Evolutionary conservation across 805 yeast genomes (phyloP), one percentile per base, ranked within the genome.

Genomic region (Yamadazyma scolyti): DNA sequence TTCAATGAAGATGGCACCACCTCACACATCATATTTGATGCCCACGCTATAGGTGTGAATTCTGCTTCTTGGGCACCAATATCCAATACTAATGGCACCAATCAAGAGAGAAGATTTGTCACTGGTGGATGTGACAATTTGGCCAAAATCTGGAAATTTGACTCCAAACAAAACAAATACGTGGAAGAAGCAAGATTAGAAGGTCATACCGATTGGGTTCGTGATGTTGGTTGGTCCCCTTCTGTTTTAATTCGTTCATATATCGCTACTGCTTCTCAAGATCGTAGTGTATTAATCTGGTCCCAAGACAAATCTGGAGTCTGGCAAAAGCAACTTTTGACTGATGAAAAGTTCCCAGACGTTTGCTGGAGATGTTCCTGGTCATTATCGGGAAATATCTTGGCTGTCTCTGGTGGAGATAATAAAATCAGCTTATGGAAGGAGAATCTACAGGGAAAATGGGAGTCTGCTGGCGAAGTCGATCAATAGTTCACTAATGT

Each of bases 211-310:
- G 98, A 93, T 59, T 93, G 99, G 99, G 97, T 93, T 20, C 80
- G 98, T 60, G 99, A 93, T 56, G 97, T 90, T 39, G 87, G 95
- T 4, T 93, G 98, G 98, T 87, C 96, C 13, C 96, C 97, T 28
- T 79, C 95, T 2, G 78, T 86, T 28, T 72, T 93, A 40, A 74
- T 86, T 27, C 82, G 85, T 46, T 79, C 95, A 9, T 90, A 88
- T 56, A 83, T 93, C 48, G 98, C 97, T 9, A 79, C 95, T 21
- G 97, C 96, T 7, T 89, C 97, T 14, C 97, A 93, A 63, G 99
- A 93, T 60, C 81, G 86, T 56, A 83, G 94, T 0, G 97, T 94
- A 30, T 69, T 89, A 39, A 83, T 93, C 54, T 93, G 99, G 99
- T 80, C 96, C 6, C 90, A 87, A 58, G 89, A 81, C 42, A 61